Evolutionary conservation across 768 basidiomycete genomes (phyloP), one percentile per base, ranked within the genome.

Genomic region (Boletus sp.): DNA sequence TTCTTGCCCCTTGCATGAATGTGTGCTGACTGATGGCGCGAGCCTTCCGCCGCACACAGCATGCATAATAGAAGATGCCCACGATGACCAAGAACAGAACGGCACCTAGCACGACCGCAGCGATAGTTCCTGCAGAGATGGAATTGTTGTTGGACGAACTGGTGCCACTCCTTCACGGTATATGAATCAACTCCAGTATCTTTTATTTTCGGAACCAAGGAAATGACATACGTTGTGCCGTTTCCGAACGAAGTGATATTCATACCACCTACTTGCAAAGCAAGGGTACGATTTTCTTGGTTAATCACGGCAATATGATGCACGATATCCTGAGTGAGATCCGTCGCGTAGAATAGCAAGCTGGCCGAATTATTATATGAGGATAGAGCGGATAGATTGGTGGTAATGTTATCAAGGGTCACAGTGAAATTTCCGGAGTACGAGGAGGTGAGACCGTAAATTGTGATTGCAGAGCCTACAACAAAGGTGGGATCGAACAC

Each of bases 261-360:
- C 59, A 89, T 77, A 37, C 83, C 82, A 36, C 74, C 78, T 8
- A 80, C 72, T 11, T 71, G 71, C 35, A 87, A 47, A 4, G 79
- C 77, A 24, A 91, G 68, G 12, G 78, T 77, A 2, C 75, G 67
- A 40, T 82, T 80, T 57, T 82, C 81, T 37, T 75, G 74, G 67
- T 92, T 92, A 30, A 71, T 71, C 39, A 92, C 72, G 12, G 76
- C 66, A 24, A 92, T 65, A 4, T 73, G 65, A 65, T 92, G 89
- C 14, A 62, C 52, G 7, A 60, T 33, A 50, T 70, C 72, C 14
- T 80, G 75, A 61, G 89, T 76, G 45, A 92, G 78, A 17, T 82
- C 83, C 18, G 83, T 82, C 39, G 81, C 78, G 62, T 80, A 85
- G 67, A 84, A 92, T 11, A 92, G 76, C 5, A 90, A 73, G 11